phyloP scores from a whole-genome alignment of 2,329 filamentous ascomycete genomes.

The Fusarium sp. region DNA sequence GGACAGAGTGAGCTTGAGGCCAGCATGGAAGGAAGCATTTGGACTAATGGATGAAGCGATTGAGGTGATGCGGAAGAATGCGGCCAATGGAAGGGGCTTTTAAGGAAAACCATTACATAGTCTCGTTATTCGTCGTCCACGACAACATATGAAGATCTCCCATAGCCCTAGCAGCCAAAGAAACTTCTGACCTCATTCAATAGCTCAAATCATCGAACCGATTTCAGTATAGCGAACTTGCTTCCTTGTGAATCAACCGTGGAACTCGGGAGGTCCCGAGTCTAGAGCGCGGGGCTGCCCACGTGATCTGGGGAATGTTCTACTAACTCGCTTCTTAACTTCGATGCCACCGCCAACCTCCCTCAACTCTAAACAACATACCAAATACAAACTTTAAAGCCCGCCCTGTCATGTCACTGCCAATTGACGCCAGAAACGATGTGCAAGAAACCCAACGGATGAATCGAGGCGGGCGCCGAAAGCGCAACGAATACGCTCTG shows the following conservation, averaged over 20 bases:
- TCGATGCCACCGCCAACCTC: too few species aligned
- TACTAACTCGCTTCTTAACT: neutral
- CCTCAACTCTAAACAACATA: neutral
- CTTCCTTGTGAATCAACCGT: neutral
- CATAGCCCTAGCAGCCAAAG: neutral
- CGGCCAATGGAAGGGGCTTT: neutral
- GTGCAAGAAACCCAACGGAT: neutral
- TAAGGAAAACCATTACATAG: too few species aligned
- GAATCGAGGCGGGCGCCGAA: neutral
- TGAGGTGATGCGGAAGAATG: neutral
- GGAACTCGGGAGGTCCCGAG: neutral
- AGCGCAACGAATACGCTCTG: neutral
- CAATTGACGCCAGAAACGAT: rapidly evolving
- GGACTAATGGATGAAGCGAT: neutral
- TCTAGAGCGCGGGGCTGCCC: neutral
- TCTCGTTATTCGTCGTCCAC: too few species aligned
- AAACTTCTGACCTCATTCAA: too few species aligned
- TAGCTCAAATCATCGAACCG: neutral
- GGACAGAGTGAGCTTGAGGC: neutral
- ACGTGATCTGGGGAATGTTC: neutral
- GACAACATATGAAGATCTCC: too few species aligned
- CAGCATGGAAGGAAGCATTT: neutral
- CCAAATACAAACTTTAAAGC: neutral
- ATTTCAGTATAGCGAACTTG: neutral
- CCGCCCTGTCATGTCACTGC: neutral